A percentile compares a stretch with the other conserved stretches of the same genome.
phyloP scores from a whole-genome alignment of 257 asterid genomes.

The Solanum arcanum region DNA sequence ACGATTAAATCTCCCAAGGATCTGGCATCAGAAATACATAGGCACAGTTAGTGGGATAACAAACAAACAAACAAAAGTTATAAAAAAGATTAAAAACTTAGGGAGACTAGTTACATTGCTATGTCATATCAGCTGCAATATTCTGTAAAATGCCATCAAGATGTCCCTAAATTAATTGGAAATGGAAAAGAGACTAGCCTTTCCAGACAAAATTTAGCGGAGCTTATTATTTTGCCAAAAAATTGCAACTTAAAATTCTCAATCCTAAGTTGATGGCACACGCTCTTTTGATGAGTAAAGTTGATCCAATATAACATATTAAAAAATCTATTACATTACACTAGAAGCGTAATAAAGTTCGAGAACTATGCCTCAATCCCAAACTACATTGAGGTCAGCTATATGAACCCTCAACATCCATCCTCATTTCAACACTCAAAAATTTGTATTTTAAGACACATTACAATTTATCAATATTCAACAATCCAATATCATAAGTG shows the following conservation, averaged over 20 bases:
- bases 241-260: neutral
- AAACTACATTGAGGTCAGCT: neutral
- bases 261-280: neutral
- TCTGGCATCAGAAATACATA: conserved; percentile 23
- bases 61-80: neutral
- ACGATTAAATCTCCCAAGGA: conserved; percentile 91
- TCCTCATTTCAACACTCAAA: neutral
- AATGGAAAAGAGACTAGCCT: neutral
- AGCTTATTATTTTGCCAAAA: neutral
- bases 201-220: neutral
- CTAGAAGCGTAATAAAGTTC: neutral
- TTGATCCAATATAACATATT: neutral
- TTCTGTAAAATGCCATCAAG: neutral
- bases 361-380: neutral
- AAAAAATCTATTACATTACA: neutral
- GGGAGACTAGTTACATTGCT: neutral
- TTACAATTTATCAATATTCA: neutral
- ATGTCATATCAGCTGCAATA: neutral
- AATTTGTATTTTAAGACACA: neutral
- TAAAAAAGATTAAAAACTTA: neutral
- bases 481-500: neutral
- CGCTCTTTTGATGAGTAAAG: neutral
- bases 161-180: neutral
- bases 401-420: neutral
- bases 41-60: neutral